phyloP scores from a whole-genome alignment of 768 basidiomycete genomes.

The Leccinum rimulosum region DNA sequence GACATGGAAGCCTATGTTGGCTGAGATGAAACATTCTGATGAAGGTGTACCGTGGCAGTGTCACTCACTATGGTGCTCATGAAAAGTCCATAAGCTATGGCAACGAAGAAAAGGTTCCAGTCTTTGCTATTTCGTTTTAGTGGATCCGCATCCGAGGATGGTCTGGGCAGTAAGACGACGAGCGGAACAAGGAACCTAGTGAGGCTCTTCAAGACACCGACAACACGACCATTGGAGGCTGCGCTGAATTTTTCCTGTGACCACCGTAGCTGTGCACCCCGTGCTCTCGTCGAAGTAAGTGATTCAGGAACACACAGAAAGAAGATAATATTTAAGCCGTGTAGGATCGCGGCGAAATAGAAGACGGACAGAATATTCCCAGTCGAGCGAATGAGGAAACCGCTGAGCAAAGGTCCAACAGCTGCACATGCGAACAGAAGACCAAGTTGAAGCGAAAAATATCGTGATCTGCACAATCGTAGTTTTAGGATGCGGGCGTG shows the following conservation, averaged over 20 bases:
- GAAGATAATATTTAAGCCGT: conserved; percentile 47
- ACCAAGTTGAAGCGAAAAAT: conserved; percentile 65
- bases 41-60: background rate
- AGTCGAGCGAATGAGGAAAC: conserved; percentile 58
- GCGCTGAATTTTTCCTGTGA: conserved; percentile 12
- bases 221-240: background rate
- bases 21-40: background rate
- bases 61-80: conserved; percentile 45
- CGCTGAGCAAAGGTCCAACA: conserved; percentile 72
- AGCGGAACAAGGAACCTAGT: conserved; percentile 74
- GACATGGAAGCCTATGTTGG: conserved; percentile 49
- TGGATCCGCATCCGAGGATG: conserved; percentile 32
- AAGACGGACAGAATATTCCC: conserved; percentile 62
- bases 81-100: conserved; percentile 47
- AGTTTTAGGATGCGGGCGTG: conserved; percentile 1
- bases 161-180: conserved; percentile 54
- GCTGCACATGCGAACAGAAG: conserved; percentile 73
- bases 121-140: conserved; percentile 46
- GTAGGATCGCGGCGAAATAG: conserved; percentile 56
- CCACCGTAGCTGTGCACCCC: conserved; percentile 18
- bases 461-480: conserved; percentile 46
- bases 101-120: conserved; percentile 64
- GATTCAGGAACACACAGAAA: conserved; percentile 76
- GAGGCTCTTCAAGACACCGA: conserved; percentile 36
- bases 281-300: conserved; percentile 49